Base-by-base conservation (phyloP, 140 eudicot genomes). In the Senecio squalidus region DNA sequence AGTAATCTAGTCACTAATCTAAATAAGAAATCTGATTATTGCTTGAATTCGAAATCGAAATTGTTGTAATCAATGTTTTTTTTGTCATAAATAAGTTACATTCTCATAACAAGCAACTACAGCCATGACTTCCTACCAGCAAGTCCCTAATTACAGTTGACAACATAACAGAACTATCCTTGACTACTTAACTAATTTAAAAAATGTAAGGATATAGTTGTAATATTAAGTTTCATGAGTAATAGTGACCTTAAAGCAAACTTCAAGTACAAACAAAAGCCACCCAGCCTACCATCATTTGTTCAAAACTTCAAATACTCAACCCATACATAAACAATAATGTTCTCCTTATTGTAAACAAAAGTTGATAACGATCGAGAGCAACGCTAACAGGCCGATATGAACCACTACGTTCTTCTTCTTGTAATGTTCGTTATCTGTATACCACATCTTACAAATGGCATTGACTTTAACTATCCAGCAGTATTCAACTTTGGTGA, bases 401-500 rank as follows among this genome's bases (percentile, higher is more conserved):
- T 77, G 62, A 66, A 49, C 57, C 49, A 50, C 36, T 18, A 38
- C 53, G 66, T 27, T 18, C 44, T 55, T 34, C 21, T 78, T 1
- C 50, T n/a, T n/a, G n/a, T n/a, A n/a, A n/a, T 78, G 30, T 68
- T 78, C 51, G 38, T 74, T 41, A 66, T 46, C 45, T 44, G 44
- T 61, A 46, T 60, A 22, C 52, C 66, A 40, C 78, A 82, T 59
- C 66, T 48, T 22, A 49, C 80, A 31, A 54, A 55, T 70, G 64
- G 78, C 67, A 67, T 92, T 41, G 81, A 79, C 24, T 87, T 84
- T 82, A 78, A 78, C 17, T 84, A 74, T 60, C 96, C 99, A 3
- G 96, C 99, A 5, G 89, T 88, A 53, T 88, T 92, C 93, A 92
- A 82, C 82, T 92, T 88, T 38, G 99, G 99, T 0, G 96, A 88